These are phyloP conservation scores for Trichoderma gracile DNA, from an alignment of 2,329 filamentous ascomycete genomes.

Conservation along the genomic window DNA sequence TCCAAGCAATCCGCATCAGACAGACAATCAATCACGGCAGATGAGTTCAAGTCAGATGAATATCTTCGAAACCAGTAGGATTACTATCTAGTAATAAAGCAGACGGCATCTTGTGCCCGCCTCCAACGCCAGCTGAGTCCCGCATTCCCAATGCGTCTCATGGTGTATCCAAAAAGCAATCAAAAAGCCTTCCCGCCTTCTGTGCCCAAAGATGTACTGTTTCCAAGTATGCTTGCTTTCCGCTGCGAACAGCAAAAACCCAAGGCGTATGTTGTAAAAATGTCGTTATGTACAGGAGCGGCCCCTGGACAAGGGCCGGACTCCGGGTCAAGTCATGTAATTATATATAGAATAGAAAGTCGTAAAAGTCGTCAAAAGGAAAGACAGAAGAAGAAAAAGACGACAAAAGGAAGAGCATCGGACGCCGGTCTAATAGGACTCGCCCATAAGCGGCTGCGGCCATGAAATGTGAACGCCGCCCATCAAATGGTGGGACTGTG, in stretches of 20 bases:
- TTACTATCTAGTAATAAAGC: constrained; percentile 19
- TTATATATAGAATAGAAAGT: constrained; percentile 19
- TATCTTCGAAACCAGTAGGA: constrained; percentile 1
- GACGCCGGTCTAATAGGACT: constrained; percentile 12
- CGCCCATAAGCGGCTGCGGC: background rate
- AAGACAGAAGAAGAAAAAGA: background rate
- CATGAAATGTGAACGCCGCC: constrained; percentile 12
- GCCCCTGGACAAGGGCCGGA: background rate
- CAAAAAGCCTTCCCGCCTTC: constrained; percentile 13
- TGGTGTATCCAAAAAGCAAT: constrained; percentile 34
- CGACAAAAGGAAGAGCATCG: constrained; percentile 10
- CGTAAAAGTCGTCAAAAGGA: constrained; percentile 19
- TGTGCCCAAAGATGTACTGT: constrained; percentile 17
- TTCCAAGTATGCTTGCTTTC: constrained; percentile 23
- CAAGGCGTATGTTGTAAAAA: constrained; percentile 12
- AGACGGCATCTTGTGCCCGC: constrained; percentile 10
- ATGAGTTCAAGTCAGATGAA: background rate
- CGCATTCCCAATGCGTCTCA: constrained; percentile 31
- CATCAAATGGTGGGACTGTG: constrained; percentile 22
- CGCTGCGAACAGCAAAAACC: constrained; percentile 18
- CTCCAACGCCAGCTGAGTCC: constrained; percentile 24
- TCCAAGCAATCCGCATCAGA: too few relatives aligned
- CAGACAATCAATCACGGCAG: too few relatives aligned
- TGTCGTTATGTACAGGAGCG: constrained; percentile 27
- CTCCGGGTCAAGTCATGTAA: constrained; percentile 19